Base-by-base conservation (phyloP, 768 basidiomycete genomes). In the Sporobolomyces pararoseus region DNA sequence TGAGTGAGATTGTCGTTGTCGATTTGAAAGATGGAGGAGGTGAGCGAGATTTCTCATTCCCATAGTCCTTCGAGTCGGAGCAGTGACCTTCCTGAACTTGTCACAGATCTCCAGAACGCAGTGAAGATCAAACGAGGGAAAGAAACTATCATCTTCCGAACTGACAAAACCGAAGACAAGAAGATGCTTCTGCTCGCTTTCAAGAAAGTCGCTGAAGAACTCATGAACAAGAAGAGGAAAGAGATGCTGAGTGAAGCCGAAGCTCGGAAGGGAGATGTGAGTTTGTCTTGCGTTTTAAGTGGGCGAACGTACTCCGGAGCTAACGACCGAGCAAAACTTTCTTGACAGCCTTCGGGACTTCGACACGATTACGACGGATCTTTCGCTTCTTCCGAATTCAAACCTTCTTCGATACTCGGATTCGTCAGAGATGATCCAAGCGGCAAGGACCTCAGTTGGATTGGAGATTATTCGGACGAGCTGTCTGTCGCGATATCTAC, bases 11-110 rank as follows among this genome's bases (percentile, higher is more conserved):
- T 84, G 81, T 95, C 44, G 92, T 98, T 0, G 84, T 95, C 25
- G 96, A 99, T 79, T 91, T 95, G 39, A 98, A 97, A 79, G 96
- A 98, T 79, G 88, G 91, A 5, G 84, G 91, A 7, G 88, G 94
- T 94, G 66, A 73, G 87, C 17, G 9, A 9, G 9, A 9, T 81
- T 25, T 32, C 31, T 37, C 2, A 32, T 47, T 47, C 21, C 13
- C 35, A n/a, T 50, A 12, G 21, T 4, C n/a, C 2, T 47, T 19
- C 60, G 51, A 3, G 34, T 12, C 57, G 49, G 10, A 53, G 52
- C 49, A 49, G 16, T 10, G 44, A 32, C 25, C 32, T 68, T 74
- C 50, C 72, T 53, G 35, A 19, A 39, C 32, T 39, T 59, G 46
- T 61, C 21, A 1, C 29, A 83, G 83, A 83, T 50, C 77, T 98